These are phyloP conservation scores for Diphasiastrum complanatum DNA, from an alignment of 83 land plant species.

Conservation along the genomic window DNA sequence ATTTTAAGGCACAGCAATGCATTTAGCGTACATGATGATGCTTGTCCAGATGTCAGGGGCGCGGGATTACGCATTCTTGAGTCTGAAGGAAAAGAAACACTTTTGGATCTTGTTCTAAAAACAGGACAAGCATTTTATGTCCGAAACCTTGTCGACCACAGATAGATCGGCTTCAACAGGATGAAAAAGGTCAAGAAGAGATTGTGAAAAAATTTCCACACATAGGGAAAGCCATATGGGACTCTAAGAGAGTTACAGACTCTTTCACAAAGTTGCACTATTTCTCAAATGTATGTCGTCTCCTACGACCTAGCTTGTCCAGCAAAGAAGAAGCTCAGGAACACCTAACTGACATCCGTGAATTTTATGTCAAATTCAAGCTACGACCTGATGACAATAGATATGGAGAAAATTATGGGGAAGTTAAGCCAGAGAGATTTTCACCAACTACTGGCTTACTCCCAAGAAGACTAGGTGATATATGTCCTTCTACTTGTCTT, in stretches of 20 bases:
- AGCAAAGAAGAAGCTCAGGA: neutral
- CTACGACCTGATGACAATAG: constrained; percentile 41
- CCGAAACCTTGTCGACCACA: constrained; percentile 43
- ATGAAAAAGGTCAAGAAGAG: constrained; percentile 36
- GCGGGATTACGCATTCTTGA: constrained; percentile 43
- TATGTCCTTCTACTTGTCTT: constrained; percentile 42
- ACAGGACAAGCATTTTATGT: constrained; percentile 60
- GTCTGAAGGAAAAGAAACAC: neutral
- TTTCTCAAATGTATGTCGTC: constrained; percentile 49
- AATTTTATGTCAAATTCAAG: constrained; percentile 46
- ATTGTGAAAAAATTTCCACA: constrained; percentile 42
- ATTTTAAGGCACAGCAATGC: constrained; percentile 54
- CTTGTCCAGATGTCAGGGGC: constrained; percentile 47
- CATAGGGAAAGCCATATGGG: constrained; percentile 51
- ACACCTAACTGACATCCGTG: constrained; percentile 26
- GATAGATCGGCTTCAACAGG: constrained; percentile 43
- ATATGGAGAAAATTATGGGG: constrained; percentile 37
- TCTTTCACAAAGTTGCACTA: constrained; percentile 50
- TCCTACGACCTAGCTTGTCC: constrained; percentile 20
- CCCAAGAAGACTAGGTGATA: constrained; percentile 40
- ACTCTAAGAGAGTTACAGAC: constrained; percentile 38
- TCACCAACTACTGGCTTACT: constrained; percentile 63
- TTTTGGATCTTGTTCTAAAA: constrained; percentile 48
- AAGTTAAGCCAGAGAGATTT: constrained; percentile 40
- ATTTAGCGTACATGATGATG: constrained; percentile 55